Conservation (phyloP, 352 stramenopile species). For the Hyphochytrium catenoides region DNA sequence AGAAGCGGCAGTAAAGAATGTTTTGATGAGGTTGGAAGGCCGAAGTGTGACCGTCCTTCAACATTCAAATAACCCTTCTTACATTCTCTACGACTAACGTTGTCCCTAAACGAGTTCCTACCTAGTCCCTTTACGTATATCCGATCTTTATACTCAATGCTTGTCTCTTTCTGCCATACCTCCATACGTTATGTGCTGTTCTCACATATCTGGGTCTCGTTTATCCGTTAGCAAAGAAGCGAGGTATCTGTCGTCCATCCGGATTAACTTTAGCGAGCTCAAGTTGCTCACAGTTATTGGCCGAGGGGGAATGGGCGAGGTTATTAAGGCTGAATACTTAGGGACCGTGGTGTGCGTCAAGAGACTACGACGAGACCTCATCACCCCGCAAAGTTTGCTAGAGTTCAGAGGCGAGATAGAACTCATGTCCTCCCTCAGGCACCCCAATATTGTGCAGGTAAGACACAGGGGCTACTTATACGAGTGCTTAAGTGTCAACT, state of each 20-base stretch:
- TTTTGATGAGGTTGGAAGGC: slow-evolving; percentile 10
- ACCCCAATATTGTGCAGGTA: slow-evolving; percentile 69
- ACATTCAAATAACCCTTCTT: too few relatives aligned
- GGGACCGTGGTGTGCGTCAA: slow-evolving; percentile 65
- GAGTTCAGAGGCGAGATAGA: slow-evolving; percentile 60
- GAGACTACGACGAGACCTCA: slow-evolving; percentile 52
- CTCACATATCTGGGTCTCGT: too few relatives aligned
- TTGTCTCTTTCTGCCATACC: too few relatives aligned
- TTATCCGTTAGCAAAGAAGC: too few relatives aligned
- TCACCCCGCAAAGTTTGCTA: slow-evolving; percentile 30
- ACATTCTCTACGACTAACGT: too few relatives aligned
- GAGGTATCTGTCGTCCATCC: slow-evolving; percentile 39
- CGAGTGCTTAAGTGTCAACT: too few relatives aligned
- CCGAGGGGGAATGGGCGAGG: slow-evolving; percentile 45
- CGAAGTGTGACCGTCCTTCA: too few relatives aligned
- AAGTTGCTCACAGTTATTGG: slow-evolving; percentile 50
- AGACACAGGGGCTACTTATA: too few relatives aligned
- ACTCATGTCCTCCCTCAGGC: slow-evolving; percentile 50
- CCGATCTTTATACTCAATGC: too few relatives aligned
- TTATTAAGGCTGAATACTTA: slow-evolving; percentile 65
- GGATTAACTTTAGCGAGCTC: slow-evolving; percentile 54
- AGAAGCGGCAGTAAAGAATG: slow-evolving; percentile 29
- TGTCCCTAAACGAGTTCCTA: too few relatives aligned
- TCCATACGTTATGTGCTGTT: too few relatives aligned
- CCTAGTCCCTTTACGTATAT: too few relatives aligned